A percentile compares a stretch with the other conserved stretches of the same genome.
phyloP scores from a whole-genome alignment of 176 grass and related monocot genomes.

The Cenchrus purpureus region DNA sequence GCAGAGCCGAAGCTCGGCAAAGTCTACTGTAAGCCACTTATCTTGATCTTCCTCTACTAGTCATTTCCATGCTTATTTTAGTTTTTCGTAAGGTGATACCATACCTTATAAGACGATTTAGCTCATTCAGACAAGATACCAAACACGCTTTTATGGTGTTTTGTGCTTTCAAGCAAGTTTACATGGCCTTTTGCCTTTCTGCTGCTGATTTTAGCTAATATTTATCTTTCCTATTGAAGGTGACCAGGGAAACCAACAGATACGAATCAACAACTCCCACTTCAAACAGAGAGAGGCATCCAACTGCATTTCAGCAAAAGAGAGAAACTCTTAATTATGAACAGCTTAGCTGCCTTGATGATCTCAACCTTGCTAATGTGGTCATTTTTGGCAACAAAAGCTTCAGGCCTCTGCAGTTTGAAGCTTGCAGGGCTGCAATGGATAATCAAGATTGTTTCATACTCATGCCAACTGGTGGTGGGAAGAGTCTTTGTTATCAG shows the following conservation, averaged over 20 bases:
- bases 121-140: background rate
- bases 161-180: background rate
- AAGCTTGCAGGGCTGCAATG: slow-evolving; percentile 76
- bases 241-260: slow-evolving; percentile 33
- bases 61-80: slow-evolving; percentile 2
- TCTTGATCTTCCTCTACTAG: slow-evolving; percentile 3
- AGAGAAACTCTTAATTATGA: slow-evolving; percentile 60
- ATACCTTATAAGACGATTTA: background rate
- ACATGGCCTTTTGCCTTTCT: background rate
- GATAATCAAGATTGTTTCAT: slow-evolving; percentile 73
- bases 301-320: slow-evolving; percentile 22
- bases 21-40: slow-evolving; percentile 50
- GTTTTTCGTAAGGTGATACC: slow-evolving; percentile 14
- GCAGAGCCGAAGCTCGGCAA: slow-evolving; percentile 37
- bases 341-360: slow-evolving; percentile 62
- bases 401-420: slow-evolving; percentile 80
- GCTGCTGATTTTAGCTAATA: background rate
- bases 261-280: slow-evolving; percentile 42
- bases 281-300: slow-evolving; percentile 32
- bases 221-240: slow-evolving; percentile 42
- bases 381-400: slow-evolving; percentile 85
- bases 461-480: slow-evolving; percentile 97
- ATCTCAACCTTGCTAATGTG: slow-evolving; percentile 74
- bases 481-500: slow-evolving; percentile 97
- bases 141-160: background rate